phyloP scores from a whole-genome alignment of 1,284 basidiomycete species.

The Albatrellus sp. region DNA sequence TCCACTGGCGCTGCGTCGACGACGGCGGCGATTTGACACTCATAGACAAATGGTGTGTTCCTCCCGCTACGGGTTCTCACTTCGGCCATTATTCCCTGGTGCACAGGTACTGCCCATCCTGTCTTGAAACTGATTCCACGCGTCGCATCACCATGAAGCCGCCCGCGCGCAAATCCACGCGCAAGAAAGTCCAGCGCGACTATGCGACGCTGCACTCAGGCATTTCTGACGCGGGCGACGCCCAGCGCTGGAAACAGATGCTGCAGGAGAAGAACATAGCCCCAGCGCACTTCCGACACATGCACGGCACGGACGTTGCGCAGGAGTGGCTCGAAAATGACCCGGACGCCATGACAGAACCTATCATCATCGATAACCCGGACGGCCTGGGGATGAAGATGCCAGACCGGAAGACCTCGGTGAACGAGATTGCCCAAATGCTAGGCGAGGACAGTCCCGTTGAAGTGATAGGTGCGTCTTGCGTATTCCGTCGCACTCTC shows the following conservation, averaged over 20 bases:
- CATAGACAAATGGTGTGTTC: slow-evolving; percentile 43
- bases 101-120: slow-evolving; percentile 58
- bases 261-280: slow-evolving; percentile 54
- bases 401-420: slow-evolving; percentile 55
- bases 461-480: slow-evolving; percentile 74
- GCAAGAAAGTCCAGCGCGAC: slow-evolving; percentile 59
- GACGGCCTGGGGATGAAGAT: slow-evolving; percentile 81
- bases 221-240: slow-evolving; percentile 43
- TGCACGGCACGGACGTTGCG: slow-evolving; percentile 53
- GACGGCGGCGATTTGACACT: slow-evolving; percentile 47
- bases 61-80: not conserved
- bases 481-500: not conserved
- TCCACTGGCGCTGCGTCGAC: slow-evolving; percentile 72
- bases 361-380: slow-evolving; percentile 61
- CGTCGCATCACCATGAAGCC: slow-evolving; percentile 60
- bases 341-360: slow-evolving; percentile 60
- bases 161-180: slow-evolving; percentile 65
- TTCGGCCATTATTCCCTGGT: not conserved
- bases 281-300: slow-evolving; percentile 48
- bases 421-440: slow-evolving; percentile 69
- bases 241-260: slow-evolving; percentile 54
- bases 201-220: slow-evolving; percentile 58
- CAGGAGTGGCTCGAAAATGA: slow-evolving; percentile 64
- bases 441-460: slow-evolving; percentile 71
- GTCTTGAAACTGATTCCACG: slow-evolving; percentile 43